Percentiles rank a stretch among this genome's conserved stretches.
Evolutionary conservation across 192 early-diverging fungal genomes (phyloP).

Genomic region (Coemansia sp.): DNA sequence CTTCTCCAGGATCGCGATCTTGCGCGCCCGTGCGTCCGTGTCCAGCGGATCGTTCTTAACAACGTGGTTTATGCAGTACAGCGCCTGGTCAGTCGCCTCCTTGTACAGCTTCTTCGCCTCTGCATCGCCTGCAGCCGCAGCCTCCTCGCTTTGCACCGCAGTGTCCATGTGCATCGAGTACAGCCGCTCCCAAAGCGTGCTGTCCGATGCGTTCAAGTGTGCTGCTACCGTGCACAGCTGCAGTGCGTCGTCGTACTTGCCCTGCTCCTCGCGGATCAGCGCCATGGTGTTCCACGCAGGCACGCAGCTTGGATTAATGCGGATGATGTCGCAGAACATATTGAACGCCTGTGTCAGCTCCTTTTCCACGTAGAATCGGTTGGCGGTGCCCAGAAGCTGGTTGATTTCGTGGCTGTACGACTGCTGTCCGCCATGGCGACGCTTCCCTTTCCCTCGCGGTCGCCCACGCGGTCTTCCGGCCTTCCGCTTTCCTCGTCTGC

Average conservation of each 20-base stretch:
- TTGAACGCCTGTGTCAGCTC: slow-evolving; percentile 72
- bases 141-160: slow-evolving; percentile 5
- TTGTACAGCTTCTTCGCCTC: slow-evolving; percentile 49
- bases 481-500: not conserved
- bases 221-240: slow-evolving; percentile 87
- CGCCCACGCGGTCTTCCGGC: not conserved
- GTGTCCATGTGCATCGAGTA: slow-evolving; percentile 68
- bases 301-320: slow-evolving; percentile 65
- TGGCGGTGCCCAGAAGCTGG: slow-evolving; percentile 71
- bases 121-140: slow-evolving; percentile 13
- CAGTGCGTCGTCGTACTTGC: slow-evolving; percentile 69
- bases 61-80: slow-evolving; percentile 80
- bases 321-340: slow-evolving; percentile 78
- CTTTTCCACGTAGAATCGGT: slow-evolving; percentile 67
- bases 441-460: not conserved
- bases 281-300: slow-evolving; percentile 89
- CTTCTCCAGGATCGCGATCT: slow-evolving; percentile 64
- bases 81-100: slow-evolving; percentile 67
- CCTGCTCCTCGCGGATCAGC: slow-evolving; percentile 85
- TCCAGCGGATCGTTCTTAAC: slow-evolving; percentile 65
- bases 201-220: slow-evolving; percentile 75
- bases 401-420: slow-evolving; percentile 56
- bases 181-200: slow-evolving; percentile 78
- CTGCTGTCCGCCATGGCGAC: not conserved
- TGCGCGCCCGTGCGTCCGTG: slow-evolving; percentile 68